Evolutionary conservation across 805 yeast genomes (phyloP).

Genomic region (Starmerella lactis-condensi): DNA sequence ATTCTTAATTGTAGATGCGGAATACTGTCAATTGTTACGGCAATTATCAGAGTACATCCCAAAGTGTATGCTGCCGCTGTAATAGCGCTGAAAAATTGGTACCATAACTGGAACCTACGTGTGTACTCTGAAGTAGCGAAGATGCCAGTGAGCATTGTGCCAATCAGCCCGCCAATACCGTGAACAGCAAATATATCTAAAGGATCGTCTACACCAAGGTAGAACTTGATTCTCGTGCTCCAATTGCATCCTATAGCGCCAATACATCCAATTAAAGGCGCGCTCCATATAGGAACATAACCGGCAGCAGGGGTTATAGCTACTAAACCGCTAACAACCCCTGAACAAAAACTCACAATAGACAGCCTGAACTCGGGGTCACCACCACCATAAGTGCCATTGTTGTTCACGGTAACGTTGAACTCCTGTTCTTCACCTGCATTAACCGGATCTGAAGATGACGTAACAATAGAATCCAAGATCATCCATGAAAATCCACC

Average conservation of each 20-base stretch:
- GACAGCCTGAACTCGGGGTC: conserved; percentile 24
- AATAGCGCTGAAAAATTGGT: conserved; percentile 63
- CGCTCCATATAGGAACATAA: conserved; percentile 68
- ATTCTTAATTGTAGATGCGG: conserved; percentile 73
- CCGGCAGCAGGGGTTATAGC: conserved; percentile 97
- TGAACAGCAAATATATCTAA: conserved; percentile 74
- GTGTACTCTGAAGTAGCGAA: conserved; percentile 61
- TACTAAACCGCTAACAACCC: conserved; percentile 83
- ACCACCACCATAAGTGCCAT: background rate
- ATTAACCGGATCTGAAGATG: background rate
- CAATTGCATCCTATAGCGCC: conserved; percentile 66
- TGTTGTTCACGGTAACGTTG: background rate
- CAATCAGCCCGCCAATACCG: conserved; percentile 27
- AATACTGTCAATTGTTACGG: conserved; percentile 47
- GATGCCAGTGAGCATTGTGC: conserved; percentile 60
- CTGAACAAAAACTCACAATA: conserved; percentile 83
- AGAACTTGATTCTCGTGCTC: conserved; percentile 61
- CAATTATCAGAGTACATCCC: conserved; percentile 47
- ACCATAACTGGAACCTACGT: conserved; percentile 52
- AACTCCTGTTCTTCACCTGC: background rate
- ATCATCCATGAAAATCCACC: conserved; percentile 31
- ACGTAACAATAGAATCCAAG: conserved; percentile 23
- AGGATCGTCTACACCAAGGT: conserved; percentile 75
- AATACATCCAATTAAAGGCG: conserved; percentile 53
- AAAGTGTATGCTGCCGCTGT: conserved; percentile 64